Base-by-base conservation (phyloP, 768 basidiomycete genomes). In the Cystobasidium onofrii region DNA sequence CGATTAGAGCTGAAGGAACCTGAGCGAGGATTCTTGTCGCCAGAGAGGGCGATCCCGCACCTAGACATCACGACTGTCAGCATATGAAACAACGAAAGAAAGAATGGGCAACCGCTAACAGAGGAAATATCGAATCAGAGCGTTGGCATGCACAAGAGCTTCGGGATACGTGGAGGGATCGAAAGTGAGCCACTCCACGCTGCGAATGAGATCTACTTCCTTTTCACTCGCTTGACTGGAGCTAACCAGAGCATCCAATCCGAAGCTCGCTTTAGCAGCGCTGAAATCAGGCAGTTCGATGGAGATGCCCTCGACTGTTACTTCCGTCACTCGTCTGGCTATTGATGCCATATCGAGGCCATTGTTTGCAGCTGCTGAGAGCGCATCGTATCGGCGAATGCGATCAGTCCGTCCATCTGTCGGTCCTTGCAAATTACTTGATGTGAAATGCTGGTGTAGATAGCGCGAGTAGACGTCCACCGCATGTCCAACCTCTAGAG, bases 121-220 rank as follows among this genome's bases (percentile, higher is more conserved):
- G 27, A 98, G 85, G 84, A 96, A 91, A 80, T 92, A 92, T 18
- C 94, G 87, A 72, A 92, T 80, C 73, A 96, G 89, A 46, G 90
- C 88, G 73, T 94, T 94, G 0, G 91, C 88, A 78, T 93, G 91
- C 78, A 90, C 87, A 10, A 97, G 82, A 0, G 93, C 94, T 6
- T 88, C 88, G 13, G 84, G 82, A 75, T 88, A 87, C 0, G 94
- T 98, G 4, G 85, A 82, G 36, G 87, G 86, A 76, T 85, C 83
- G 80, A 90, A 90, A 0, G 87, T 89, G 64, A 94, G 90, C 95
- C 95, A 99, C 78, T 98, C 94, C 62, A 97, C 88, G 0, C 91
- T 90, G 23, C 93, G 87, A 34, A 95, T 84, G 9, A 98, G 83
- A 61, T 90, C 75, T 80, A 75, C 76, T 62, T 81, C 54, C 46